phyloP scores from a whole-genome alignment of 2,329 filamentous ascomycete species.

The Aspergillus intermedius region DNA sequence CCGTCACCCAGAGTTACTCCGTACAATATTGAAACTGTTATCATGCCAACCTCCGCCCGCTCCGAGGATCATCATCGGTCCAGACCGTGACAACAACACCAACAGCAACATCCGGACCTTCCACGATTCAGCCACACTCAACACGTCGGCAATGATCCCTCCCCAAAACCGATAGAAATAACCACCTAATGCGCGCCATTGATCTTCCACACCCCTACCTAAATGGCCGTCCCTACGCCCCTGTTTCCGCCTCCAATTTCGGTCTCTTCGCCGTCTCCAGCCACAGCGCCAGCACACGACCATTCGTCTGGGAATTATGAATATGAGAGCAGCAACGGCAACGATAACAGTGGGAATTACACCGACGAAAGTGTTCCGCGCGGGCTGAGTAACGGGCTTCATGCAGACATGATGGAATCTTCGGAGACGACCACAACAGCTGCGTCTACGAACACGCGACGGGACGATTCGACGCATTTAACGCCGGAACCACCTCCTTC shows the following conservation, averaged over 20 bases:
- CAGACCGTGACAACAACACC: too few species aligned
- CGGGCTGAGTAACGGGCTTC: not conserved
- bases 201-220: not conserved
- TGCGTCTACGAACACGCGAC: not conserved
- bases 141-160: not conserved
- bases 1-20: too few species aligned
- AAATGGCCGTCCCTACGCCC: not conserved
- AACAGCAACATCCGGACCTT: too few species aligned
- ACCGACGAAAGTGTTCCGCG: not conserved
- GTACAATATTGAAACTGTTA: too few species aligned
- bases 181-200: not conserved
- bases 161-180: not conserved
- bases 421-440: not conserved
- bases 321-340: not conserved
- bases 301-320: not conserved
- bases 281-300: not conserved
- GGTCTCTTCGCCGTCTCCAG: too few species aligned
- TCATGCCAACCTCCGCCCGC: too few species aligned
- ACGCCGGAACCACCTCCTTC: not conserved
- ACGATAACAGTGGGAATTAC: too few species aligned
- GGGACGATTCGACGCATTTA: not conserved
- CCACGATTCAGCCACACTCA: too few species aligned
- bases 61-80: too few species aligned
- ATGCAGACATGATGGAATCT: not conserved
- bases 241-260: not conserved